Percentiles rank a stretch among this genome's conserved stretches.
phyloP scores from a whole-genome alignment of 495 filamentous ascomycete species.

The Cryomyces minteri region DNA sequence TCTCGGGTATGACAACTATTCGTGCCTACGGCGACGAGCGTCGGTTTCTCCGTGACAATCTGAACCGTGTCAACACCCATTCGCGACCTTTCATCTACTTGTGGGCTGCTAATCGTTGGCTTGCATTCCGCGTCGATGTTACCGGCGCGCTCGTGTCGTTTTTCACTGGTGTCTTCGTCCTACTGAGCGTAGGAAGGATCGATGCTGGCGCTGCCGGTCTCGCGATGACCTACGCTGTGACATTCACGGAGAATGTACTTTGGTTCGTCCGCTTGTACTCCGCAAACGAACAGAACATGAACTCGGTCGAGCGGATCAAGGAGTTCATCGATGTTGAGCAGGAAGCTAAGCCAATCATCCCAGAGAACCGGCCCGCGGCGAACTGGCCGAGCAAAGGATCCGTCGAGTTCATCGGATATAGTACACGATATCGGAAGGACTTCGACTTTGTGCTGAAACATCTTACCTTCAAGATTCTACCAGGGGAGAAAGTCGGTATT shows the following conservation, averaged over 20 bases:
- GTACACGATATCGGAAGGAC: conserved; percentile 74
- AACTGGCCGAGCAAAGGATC: conserved; percentile 78
- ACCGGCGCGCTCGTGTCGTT: conserved; percentile 86
- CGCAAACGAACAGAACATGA: conserved; percentile 97
- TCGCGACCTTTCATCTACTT: conserved; percentile 88
- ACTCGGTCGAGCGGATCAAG: conserved; percentile 94
- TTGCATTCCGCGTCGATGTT: conserved; percentile 79
- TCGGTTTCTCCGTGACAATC: conserved; percentile 87
- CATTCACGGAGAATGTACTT: conserved; percentile 90
- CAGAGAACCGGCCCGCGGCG: conserved; percentile 52
- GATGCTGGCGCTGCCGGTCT: conserved; percentile 91
- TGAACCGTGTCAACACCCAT: conserved; percentile 73
- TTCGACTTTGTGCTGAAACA: conserved; percentile 70
- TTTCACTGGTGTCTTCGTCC: conserved; percentile 83
- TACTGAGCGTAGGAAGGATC: conserved; percentile 63
- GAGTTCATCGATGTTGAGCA: conserved; percentile 96
- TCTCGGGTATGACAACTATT: conserved; percentile 93
- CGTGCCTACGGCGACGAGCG: conserved; percentile 90
- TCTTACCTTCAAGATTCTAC: conserved; percentile 69
- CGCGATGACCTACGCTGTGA: conserved; percentile 93
- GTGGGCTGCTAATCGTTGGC: conserved; percentile 96
- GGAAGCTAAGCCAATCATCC: conserved; percentile 63
- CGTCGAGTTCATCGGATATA: conserved; percentile 75
- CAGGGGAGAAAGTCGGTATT: conserved; percentile 88
- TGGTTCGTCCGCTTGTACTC: conserved; percentile 97